Percentiles rank a stretch among this genome's conserved stretches.
Conservation (phyloP, 495 filamentous ascomycete genomes). For the Geopyxis carbonaria region DNA sequence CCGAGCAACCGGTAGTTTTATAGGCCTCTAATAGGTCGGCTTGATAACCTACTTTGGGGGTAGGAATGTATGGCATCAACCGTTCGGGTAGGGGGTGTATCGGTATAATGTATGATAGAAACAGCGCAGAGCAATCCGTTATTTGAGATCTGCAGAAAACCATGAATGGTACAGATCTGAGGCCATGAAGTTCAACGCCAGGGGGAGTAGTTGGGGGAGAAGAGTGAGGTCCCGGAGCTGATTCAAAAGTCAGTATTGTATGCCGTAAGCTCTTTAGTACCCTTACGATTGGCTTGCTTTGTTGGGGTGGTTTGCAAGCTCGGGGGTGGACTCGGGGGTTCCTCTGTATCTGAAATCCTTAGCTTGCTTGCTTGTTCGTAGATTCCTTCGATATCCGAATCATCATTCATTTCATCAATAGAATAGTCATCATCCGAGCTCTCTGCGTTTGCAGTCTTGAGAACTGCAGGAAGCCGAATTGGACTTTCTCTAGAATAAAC, state of each 20-base stretch:
- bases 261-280: too few relatives aligned
- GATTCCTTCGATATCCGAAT: constrained; percentile 4
- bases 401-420: constrained; percentile 6
- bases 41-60: constrained; percentile 11
- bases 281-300: too few relatives aligned
- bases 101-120: constrained; percentile 19
- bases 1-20: constrained; percentile 13
- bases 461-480: constrained; percentile 9
- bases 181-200: constrained; percentile 13
- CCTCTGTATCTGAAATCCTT: too few relatives aligned
- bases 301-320: too few relatives aligned
- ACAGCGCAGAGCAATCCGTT: constrained; percentile 17
- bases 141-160: constrained; percentile 15
- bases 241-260: too few relatives aligned
- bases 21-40: constrained; percentile 16
- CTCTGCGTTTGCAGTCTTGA: constrained; percentile 7
- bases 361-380: background rate
- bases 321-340: too few relatives aligned
- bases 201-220: too few relatives aligned
- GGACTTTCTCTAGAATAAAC: constrained; percentile 19
- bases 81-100: constrained; percentile 12
- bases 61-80: constrained; percentile 11
- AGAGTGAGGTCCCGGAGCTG: too few relatives aligned
- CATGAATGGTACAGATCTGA: constrained; percentile 20
- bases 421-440: constrained; percentile 17